Evolutionary conservation across 306 rosid genomes (phyloP).

Genomic region (Clitoria ternatea): DNA sequence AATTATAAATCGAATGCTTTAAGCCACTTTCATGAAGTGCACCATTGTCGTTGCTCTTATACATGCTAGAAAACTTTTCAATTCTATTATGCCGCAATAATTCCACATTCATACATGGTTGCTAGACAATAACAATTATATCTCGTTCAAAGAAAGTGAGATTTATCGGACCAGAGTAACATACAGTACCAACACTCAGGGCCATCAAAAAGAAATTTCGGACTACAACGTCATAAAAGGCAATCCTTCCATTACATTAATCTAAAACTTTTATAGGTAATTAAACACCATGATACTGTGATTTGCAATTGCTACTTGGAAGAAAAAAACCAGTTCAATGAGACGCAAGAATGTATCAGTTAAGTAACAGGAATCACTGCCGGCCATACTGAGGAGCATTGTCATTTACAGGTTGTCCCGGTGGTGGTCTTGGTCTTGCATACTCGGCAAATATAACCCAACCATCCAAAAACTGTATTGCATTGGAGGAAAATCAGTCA

Average conservation of each 20-base stretch:
- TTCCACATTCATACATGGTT: no score
- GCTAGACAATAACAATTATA: neutral
- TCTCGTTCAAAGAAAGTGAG: neutral
- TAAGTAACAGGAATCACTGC: constrained; percentile 32
- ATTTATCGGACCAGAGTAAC: neutral
- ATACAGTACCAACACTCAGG: neutral
- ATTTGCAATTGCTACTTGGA: constrained; percentile 1
- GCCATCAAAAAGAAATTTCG: neutral
- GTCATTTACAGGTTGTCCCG: constrained; percentile 32
- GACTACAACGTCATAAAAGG: constrained; percentile 16
- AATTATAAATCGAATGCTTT: no score
- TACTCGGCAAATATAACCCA: constrained; percentile 99
- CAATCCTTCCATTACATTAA: constrained; percentile 11
- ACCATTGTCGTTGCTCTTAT: no score
- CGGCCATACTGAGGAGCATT: constrained; percentile 33
- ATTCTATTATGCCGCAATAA: no score
- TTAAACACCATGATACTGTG: neutral
- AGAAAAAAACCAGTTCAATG: constrained; percentile 14
- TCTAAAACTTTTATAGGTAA: neutral
- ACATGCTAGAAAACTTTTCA: no score
- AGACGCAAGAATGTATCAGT: constrained; percentile 17
- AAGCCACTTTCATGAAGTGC: no score
- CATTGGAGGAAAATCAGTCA: constrained; percentile 12
- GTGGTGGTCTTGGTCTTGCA: constrained; percentile 78
- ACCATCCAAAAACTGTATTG: constrained; percentile 79